Conservation (phyloP, 768 basidiomycete species). For the Fistulinella prunicolor region DNA sequence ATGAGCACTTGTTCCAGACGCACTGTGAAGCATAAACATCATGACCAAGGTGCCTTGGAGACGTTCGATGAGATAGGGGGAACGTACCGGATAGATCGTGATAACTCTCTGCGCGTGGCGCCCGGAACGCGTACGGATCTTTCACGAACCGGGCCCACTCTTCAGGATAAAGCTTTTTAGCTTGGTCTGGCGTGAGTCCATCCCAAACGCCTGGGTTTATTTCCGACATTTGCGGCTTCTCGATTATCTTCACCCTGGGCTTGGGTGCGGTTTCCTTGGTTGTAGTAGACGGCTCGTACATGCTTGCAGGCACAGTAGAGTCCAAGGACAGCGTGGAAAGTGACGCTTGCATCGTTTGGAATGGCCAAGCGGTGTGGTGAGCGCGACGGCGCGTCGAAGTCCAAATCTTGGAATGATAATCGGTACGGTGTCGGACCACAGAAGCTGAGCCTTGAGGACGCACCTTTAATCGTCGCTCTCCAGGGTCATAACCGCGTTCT, state of each 20-base stretch:
- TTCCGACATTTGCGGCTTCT: slow-evolving; percentile 96
- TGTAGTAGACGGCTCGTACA: neutral
- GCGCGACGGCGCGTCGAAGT: slow-evolving; percentile 91
- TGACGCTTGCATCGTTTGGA: slow-evolving; percentile 43
- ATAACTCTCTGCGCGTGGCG: slow-evolving; percentile 94
- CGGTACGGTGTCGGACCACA: neutral
- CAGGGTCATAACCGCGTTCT: slow-evolving; percentile 61
- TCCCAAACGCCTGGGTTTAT: slow-evolving; percentile 99
- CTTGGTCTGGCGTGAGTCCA: slow-evolving; percentile 87
- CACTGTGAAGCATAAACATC: slow-evolving; percentile 44
- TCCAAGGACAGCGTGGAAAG: slow-evolving; percentile 10
- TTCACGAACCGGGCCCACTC: slow-evolving; percentile 92
- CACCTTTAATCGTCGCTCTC: slow-evolving; percentile 65
- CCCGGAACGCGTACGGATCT: slow-evolving; percentile 91
- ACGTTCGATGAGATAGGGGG: neutral
- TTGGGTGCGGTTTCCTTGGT: slow-evolving; percentile 17
- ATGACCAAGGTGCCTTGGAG: neutral
- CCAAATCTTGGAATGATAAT: slow-evolving; percentile 69
- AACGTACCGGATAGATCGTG: slow-evolving; percentile 88
- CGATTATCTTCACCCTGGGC: slow-evolving; percentile 75
- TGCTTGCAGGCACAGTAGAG: neutral
- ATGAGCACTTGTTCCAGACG: slow-evolving; percentile 91
- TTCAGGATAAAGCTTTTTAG: slow-evolving; percentile 84
- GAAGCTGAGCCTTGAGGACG: too few relatives aligned
- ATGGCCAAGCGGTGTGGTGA: slow-evolving; percentile 96